Conservation (phyloP, 306 rosid species). For the Quercus cerris region DNA sequence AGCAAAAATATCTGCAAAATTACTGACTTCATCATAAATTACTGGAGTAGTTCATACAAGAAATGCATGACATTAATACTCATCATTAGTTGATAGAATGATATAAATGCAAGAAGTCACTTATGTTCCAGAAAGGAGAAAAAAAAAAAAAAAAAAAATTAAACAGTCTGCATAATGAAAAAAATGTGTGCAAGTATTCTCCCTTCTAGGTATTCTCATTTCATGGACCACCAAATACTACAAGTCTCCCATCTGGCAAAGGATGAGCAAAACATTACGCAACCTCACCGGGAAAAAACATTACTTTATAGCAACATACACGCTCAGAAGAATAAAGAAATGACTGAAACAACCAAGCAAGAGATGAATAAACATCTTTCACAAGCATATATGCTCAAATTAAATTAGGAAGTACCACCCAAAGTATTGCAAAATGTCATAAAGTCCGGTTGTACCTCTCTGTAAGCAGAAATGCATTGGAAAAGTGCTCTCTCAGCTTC, state of each 20-base stretch:
- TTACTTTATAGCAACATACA: no score
- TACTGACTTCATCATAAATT: neutral
- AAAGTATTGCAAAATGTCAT: neutral
- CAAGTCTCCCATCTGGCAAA: neutral
- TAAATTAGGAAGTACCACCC: neutral
- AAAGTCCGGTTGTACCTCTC: slow-evolving; percentile 42
- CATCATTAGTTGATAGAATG: neutral
- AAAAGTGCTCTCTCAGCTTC: slow-evolving; percentile 53
- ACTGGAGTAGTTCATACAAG: neutral
- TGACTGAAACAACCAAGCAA: no score
- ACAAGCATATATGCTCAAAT: no score
- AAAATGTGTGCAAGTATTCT: neutral
- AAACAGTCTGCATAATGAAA: neutral
- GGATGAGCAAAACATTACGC: neutral
- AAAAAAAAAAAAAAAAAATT: neutral
- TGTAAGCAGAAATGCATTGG: slow-evolving; percentile 65
- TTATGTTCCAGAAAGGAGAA: neutral
- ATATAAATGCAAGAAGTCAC: neutral
- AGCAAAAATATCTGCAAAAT: neutral
- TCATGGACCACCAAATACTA: neutral
- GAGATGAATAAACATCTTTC: no score
- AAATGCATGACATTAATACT: neutral
- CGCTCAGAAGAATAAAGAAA: no score
- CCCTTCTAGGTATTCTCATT: neutral
- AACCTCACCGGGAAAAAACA: no score